Base-by-base conservation (phyloP, 2,329 filamentous ascomycete genomes). In the Aspergillus pseudoviridinutans region DNA sequence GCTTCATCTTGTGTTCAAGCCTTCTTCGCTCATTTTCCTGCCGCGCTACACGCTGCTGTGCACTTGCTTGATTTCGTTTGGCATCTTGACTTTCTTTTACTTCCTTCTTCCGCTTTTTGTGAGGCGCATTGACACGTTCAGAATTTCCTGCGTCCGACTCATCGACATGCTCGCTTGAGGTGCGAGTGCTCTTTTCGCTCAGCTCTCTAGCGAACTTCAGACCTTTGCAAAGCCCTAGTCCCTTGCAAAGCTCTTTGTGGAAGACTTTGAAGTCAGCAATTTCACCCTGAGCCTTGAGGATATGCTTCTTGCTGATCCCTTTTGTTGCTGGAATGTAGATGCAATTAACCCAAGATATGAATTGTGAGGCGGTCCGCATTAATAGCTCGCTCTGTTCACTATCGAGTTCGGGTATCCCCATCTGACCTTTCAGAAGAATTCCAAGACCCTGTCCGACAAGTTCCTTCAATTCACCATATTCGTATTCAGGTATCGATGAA, bases 21-120 rank as follows among this genome's bases (percentile, higher is more conserved):
- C 57, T 62, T 57, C 70, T 65, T 55, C 72, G 70, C 28, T 86
- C 84, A 59, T 75, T 70, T 53, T 84, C 80, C 66, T 87, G 83
- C 55, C 83, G 79, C 56, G 79, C 72, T 4, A 80, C 70, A 54
- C 84, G 82, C n/a, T 75, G 72, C 54, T 77, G 75, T 52, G 87
- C 86, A 54, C 74, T 79, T 51, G 83, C 78, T 63, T 88, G 82
- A 32, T 84, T 76, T 44, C 81, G 76, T 46, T 82, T 76, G 0
- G 82, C 80, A 41, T 78, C 72, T 53, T 78, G 68, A 60, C 72
- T 76, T 66, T 87, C 78, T 41, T 80, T 76, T 9, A 79, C 71
- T 20, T 79, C 71, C 24, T 73, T 74, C 61, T 79, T 80, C 49
- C 78, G 74, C 57, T 78, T 79, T 59, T 78, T 82, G 63, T 77